Conservation (phyloP, 2,329 filamentous ascomycete genomes). For the Beauveria sp. region DNA sequence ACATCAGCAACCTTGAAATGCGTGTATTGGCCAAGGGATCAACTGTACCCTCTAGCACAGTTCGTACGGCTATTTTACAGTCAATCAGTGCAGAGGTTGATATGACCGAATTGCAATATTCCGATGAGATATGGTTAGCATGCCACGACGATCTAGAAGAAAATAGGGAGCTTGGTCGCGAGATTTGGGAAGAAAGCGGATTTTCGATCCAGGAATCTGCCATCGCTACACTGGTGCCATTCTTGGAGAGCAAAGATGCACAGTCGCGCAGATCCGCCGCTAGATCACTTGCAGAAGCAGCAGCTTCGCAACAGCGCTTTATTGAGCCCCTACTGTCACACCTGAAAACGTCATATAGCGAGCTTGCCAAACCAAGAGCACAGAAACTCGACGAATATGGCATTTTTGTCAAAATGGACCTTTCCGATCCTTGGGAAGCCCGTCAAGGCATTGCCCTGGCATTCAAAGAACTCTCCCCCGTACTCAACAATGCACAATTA, state of each 20-base stretch:
- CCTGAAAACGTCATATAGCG: slow-evolving; percentile 64
- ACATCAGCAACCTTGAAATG: slow-evolving; percentile 67
- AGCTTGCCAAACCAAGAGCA: slow-evolving; percentile 73
- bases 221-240: slow-evolving; percentile 62
- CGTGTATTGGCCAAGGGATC: slow-evolving; percentile 66
- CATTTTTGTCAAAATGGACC: slow-evolving; percentile 84
- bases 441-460: slow-evolving; percentile 83
- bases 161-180: slow-evolving; percentile 71
- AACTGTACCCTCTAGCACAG: slow-evolving; percentile 70
- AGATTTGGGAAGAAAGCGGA: slow-evolving; percentile 93
- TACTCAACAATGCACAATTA: slow-evolving; percentile 61
- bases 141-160: slow-evolving; percentile 87
- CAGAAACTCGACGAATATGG: slow-evolving; percentile 88
- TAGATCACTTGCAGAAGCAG: slow-evolving; percentile 68
- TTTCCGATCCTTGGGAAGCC: slow-evolving; percentile 83
- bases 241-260: slow-evolving; percentile 69
- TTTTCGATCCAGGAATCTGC: slow-evolving; percentile 62
- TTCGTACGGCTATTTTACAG: slow-evolving; percentile 79
- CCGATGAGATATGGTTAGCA: slow-evolving; percentile 86
- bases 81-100: slow-evolving; percentile 88
- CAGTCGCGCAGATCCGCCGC: slow-evolving; percentile 80
- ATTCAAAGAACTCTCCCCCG: slow-evolving; percentile 70
- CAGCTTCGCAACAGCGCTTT: slow-evolving; percentile 50
- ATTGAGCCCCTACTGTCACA: slow-evolving; percentile 55
- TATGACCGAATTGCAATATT: slow-evolving; percentile 77